Evolutionary conservation across 2,329 filamentous ascomycete species (phyloP).

Genomic region (Trichophyton schoenleinii): DNA sequence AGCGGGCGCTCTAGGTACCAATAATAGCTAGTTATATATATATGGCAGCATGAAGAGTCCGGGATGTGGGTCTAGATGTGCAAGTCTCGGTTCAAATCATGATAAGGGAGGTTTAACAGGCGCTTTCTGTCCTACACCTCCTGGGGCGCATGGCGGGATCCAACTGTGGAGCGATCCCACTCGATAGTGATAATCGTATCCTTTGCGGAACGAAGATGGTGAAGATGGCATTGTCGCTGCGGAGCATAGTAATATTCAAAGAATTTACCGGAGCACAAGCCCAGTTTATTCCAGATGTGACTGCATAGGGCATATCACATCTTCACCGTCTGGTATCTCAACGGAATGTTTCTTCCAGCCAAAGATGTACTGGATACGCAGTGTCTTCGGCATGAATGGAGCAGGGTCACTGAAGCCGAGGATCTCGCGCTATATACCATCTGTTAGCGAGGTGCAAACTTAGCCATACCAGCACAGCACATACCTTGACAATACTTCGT

Average conservation of each 20-base stretch:
- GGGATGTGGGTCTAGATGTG: not conserved
- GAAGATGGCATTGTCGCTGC: not conserved
- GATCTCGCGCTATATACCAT: slow-evolving; percentile 26
- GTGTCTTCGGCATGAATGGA: slow-evolving; percentile 28
- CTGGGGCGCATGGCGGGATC: not conserved
- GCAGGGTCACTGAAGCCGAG: slow-evolving; percentile 35
- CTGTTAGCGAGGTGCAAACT: not conserved
- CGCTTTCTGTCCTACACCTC: not conserved
- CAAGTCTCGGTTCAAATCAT: not conserved
- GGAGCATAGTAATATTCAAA: not conserved
- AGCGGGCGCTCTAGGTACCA: not conserved
- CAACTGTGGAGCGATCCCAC: not conserved
- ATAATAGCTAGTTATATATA: not conserved
- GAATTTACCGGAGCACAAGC: not conserved
- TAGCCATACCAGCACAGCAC: not conserved
- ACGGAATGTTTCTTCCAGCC: slow-evolving; percentile 27
- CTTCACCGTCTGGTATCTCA: slow-evolving; percentile 27
- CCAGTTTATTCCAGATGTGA: slow-evolving; percentile 18
- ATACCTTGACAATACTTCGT: slow-evolving; percentile 25
- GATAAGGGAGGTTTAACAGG: not conserved
- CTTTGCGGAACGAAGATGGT: not conserved
- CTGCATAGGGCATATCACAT: slow-evolving; percentile 29
- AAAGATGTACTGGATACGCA: slow-evolving; percentile 34
- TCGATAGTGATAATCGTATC: not conserved
- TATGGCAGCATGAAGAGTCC: not conserved